These are phyloP conservation scores for Aethionema arabicum DNA, from an alignment of 345 rosid genomes.

Conservation along the genomic window DNA sequence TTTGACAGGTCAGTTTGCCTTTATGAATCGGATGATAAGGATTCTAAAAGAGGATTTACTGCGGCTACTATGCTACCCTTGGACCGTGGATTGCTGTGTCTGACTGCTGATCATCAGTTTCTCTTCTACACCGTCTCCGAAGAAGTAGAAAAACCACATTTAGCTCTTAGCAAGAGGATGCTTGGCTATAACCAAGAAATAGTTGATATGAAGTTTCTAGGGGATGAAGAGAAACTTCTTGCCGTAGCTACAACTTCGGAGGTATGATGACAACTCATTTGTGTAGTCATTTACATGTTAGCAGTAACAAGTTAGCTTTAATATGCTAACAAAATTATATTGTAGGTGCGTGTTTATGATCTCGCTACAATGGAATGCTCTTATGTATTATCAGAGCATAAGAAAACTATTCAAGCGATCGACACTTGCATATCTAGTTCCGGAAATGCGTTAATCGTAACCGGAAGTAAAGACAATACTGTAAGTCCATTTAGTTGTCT, in stretches of 20 bases:
- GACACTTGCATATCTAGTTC: slow-evolving; percentile 70
- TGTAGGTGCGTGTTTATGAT: slow-evolving; percentile 92
- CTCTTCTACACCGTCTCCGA: slow-evolving; percentile 53
- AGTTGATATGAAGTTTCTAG: slow-evolving; percentile 85
- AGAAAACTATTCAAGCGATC: slow-evolving; percentile 71
- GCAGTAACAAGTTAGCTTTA: slow-evolving; percentile 18
- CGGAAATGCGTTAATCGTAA: slow-evolving; percentile 62
- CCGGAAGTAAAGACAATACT: slow-evolving; percentile 89
- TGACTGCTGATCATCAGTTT: slow-evolving; percentile 93
- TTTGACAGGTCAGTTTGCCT: slow-evolving; percentile 74
- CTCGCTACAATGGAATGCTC: slow-evolving; percentile 87
- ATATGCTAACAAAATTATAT: slow-evolving; percentile 16
- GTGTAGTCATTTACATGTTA: slow-evolving; percentile 4
- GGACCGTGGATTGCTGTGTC: slow-evolving; percentile 79
- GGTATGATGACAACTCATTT: slow-evolving; percentile 16
- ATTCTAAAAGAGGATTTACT: slow-evolving; percentile 69
- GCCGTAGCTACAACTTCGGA: slow-evolving; percentile 96
- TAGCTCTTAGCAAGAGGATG: slow-evolving; percentile 65
- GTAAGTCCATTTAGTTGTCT: slow-evolving; percentile 50
- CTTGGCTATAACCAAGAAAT: slow-evolving; percentile 94
- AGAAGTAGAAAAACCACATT: slow-evolving; percentile 44
- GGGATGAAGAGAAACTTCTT: slow-evolving; percentile 77
- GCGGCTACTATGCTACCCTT: slow-evolving; percentile 67
- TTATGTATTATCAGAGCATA: slow-evolving; percentile 81
- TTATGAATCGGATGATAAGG: slow-evolving; percentile 69